Evolutionary conservation across 2,329 filamentous ascomycete species (phyloP).

Genomic region (Claviceps capensis): DNA sequence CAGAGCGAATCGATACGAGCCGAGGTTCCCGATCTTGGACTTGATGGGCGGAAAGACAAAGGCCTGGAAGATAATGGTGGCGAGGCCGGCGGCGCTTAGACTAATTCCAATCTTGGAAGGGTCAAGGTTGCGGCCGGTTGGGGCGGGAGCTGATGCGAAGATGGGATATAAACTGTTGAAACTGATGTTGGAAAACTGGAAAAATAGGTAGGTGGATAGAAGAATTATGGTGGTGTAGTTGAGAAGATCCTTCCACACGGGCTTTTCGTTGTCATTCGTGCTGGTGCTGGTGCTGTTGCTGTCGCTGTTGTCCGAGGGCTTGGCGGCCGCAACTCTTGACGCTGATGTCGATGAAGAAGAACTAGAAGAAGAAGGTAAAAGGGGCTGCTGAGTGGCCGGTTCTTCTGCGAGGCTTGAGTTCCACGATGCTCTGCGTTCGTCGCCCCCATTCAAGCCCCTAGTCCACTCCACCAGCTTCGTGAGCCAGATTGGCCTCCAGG

Average conservation of each 20-base stretch:
- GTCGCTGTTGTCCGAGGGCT: conserved; percentile 11
- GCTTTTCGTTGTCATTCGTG: conserved; percentile 16
- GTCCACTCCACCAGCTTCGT: conserved; percentile 17
- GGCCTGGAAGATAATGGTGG: conserved; percentile 83
- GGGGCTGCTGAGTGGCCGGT: conserved; percentile 13
- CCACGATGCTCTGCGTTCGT: conserved; percentile 21
- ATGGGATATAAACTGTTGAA: conserved; percentile 95
- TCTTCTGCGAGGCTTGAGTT: conserved; percentile 20
- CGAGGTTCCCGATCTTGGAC: conserved; percentile 68
- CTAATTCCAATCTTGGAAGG: conserved; percentile 76
- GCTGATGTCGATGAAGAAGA: conserved; percentile 10
- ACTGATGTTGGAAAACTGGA: conserved; percentile 85
- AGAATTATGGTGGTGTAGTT: conserved; percentile 74
- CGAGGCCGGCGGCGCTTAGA: conserved; percentile 67
- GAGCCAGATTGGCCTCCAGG: conserved; percentile 21
- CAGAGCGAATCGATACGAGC: conserved; percentile 67
- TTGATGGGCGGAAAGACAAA: conserved; percentile 71
- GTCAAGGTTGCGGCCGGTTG: conserved; percentile 61
- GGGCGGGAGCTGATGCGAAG: conserved; percentile 63
- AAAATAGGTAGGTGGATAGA: conserved; percentile 76
- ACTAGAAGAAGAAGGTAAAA: conserved; percentile 13
- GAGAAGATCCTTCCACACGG: conserved; percentile 44
- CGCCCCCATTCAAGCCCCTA: conserved; percentile 7
- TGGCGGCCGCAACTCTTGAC: background rate
- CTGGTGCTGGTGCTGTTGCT: conserved; percentile 14